Base-by-base conservation (phyloP, 2,329 filamentous ascomycete genomes). In the Fusarium scirpi region DNA sequence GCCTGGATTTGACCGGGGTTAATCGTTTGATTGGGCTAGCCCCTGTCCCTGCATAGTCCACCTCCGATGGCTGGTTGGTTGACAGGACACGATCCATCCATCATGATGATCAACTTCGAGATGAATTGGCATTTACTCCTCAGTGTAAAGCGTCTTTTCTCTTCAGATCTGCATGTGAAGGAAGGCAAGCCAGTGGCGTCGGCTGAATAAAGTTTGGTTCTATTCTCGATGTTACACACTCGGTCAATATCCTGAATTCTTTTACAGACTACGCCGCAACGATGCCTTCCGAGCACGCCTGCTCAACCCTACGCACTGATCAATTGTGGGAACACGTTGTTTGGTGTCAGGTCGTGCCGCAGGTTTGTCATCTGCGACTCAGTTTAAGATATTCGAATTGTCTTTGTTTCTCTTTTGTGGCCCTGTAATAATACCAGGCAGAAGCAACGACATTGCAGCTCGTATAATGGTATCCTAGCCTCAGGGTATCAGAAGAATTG, bases 21-120 rank as follows among this genome's bases (percentile, higher is more conserved):
- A 25, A 22, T 58, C 54, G 58, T 64, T 61, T 62, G 65, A 64
- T 60, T 49, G 40, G 63, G 30, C 20, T 25, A 45, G 29, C 60
- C 71, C 64, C 58, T 73, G 67, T 60, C 70, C 72, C 65, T 71
- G 65, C 65, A 65, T 67, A 56, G 25, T 44, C 40, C 48, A 32
- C 30, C 34, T 32, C 22, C 24, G 43, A 20, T 55, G 15, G n/a
- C 16, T 43, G 20, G 27, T 49, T 46, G 46, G 32, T 27, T 47
- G 45, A 20, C 18, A 38, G 30, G 8, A 12, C 54, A 29, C 29
- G 16, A 49, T 48, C n/a, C 32, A 49, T 48, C n/a, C 32, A 34
- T 47, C n/a, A 43, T 43, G 8, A 43, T 53, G 34, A 43, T 43
- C 30, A 53, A n/a, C 49, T 18, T 27, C 32, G 8, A 53, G 34